phyloP scores from a whole-genome alignment of 2,329 filamentous ascomycete genomes.

The Exophiala mesophila region DNA sequence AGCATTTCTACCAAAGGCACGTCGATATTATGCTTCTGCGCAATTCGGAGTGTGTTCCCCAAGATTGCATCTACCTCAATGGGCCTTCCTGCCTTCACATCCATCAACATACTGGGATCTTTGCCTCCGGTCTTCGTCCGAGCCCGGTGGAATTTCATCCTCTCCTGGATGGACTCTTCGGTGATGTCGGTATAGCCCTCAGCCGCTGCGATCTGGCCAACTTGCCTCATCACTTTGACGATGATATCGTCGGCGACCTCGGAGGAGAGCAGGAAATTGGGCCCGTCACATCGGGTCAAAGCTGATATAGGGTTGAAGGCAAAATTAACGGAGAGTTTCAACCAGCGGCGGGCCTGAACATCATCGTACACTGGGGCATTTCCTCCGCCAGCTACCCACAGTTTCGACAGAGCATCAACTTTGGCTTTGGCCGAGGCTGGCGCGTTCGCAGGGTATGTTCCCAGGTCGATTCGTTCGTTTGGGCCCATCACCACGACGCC shows the following conservation, averaged over 20 bases:
- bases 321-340: slow-evolving; percentile 56
- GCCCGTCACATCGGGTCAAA: slow-evolving; percentile 49
- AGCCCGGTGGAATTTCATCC: slow-evolving; percentile 11
- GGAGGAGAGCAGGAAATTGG: slow-evolving; percentile 44
- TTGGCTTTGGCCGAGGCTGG: slow-evolving; percentile 27
- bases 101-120: slow-evolving; percentile 60
- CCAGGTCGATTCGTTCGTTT: slow-evolving; percentile 45
- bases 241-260: slow-evolving; percentile 28
- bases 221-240: slow-evolving; percentile 29
- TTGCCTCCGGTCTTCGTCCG: background rate
- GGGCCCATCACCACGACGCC: slow-evolving; percentile 49
- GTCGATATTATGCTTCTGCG: slow-evolving; percentile 55
- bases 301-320: slow-evolving; percentile 58
- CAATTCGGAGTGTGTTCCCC: slow-evolving; percentile 64
- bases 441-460: slow-evolving; percentile 43
- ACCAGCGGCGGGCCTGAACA: slow-evolving; percentile 54
- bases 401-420: slow-evolving; percentile 35
- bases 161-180: slow-evolving; percentile 9
- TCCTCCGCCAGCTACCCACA: slow-evolving; percentile 34
- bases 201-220: slow-evolving; percentile 23
- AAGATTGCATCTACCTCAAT: slow-evolving; percentile 68
- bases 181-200: slow-evolving; percentile 14
- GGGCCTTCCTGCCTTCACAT: slow-evolving; percentile 60
- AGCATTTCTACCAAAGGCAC: slow-evolving; percentile 63
- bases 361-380: slow-evolving; percentile 48